Base-by-base conservation (phyloP, 352 stramenopile genomes). In the Pythium volutum region DNA sequence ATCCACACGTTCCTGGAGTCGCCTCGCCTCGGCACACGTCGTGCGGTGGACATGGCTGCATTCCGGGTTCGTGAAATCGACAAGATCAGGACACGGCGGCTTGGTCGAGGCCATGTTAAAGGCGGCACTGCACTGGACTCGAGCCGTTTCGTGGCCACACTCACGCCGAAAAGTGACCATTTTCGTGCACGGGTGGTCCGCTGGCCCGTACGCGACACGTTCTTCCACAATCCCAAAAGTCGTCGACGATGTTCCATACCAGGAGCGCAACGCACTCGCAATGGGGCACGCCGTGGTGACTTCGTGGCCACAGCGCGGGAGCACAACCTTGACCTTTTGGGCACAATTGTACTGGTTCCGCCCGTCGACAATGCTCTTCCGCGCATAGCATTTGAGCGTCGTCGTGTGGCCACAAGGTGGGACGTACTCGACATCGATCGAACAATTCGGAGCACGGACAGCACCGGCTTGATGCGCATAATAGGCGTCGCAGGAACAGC, bases 231-330 rank as follows among this genome's bases (percentile, higher is more conserved):
- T 27, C 11, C 67, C 69, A 22, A 81, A 64, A 4, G 66, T 80
- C 31, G 73, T 52, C 25, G 53, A 60, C 18, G 69, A 12, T 45
- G 46, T 23, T 45, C 84, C 83, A 22, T 31, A 67, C 88, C 88
- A 95, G 5, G 71, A 25, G 0, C 69, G 65, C 18, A 96, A 64
- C 8, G 29, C 60, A 23, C 71, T 66, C 22, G 79, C 72, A 22
- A 65, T 75, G 25, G 76, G 50, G 64, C 87, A 96, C 5, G 74
- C 47, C 0, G 91, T 59, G 27, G 48, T 64, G 9, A 61, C 66
- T n/a, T 79, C 57, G 36, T 94, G 87, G 3, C 77, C 79, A 55
- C 87, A 96, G 33, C 87, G 73, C 25, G 84, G 84, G 25, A 96
- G 54, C 12, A 65, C 50, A 20, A 81, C 36, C 18, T 61, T 70